Evolutionary conservation across 805 yeast species (phyloP), one percentile per base, ranked within the genome.

Genomic region (Metschnikowia noctiluminum): DNA sequence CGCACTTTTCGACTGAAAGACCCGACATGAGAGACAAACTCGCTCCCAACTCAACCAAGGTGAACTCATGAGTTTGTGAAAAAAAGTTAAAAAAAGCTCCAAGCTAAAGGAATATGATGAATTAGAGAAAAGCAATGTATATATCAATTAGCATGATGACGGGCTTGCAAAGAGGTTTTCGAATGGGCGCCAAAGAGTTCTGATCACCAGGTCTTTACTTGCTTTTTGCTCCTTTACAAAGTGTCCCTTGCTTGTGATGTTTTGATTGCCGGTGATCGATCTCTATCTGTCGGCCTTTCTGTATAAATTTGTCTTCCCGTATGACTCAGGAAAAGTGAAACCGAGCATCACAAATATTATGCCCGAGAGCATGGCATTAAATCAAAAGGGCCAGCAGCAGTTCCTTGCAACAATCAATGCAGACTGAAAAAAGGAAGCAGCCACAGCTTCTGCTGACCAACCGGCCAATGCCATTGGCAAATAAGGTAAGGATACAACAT

Each of bases 391-490:
- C 56, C 54, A 53, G 45, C 45, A 53, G 35, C 49, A 49, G 35
- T 45, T 40, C 14, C 48, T 49, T 6, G 43, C 44, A 2, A 40
- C 49, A 4, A 69, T 65, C 59, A 82, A 64, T 4, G 75, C 72
- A 9, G 82, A 76, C 35, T 85, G 85, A 38, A 82, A 37, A 10
- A 74, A 68, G 1, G 84, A 84, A 10, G 85, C 86, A 43, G 73
- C 65, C 37, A 77, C 78, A 0, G 81, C 78, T 45, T 78, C 81
- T 30, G 76, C 56, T 16, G 81, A 69, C 85, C 85, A 82, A 5
- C 68, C 49, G 7, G 78, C 78, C 42, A 81, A 63, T 3, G 77
- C 76, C 16, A 74, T 52, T 2, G 84, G 80, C 34, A 73, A 60
- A 46, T 65, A 64, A 6, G 79, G 72, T 14, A 70, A 61, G 3